Conservation (phyloP, 495 filamentous ascomycete species). For the Polyplosphaeria fusca region DNA sequence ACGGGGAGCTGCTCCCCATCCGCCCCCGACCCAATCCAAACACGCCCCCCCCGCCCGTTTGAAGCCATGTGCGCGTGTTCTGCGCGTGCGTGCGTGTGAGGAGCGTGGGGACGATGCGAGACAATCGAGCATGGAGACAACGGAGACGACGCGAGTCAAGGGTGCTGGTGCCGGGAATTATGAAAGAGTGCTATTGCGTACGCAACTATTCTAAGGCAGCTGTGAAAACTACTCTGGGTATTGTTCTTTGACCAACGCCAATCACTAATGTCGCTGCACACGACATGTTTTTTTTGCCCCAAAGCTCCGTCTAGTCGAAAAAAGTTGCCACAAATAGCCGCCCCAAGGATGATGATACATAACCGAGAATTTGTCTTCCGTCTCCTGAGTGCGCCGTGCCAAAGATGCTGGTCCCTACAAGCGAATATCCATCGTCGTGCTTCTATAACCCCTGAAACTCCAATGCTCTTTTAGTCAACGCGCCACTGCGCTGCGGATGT, state of each 20-base stretch:
- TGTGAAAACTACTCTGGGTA: conserved; percentile 17
- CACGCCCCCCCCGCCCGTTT: too few species aligned
- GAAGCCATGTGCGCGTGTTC: too few species aligned
- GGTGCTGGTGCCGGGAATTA: too few species aligned
- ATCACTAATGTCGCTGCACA: neutral
- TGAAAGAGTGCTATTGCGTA: conserved; percentile 22
- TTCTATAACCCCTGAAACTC: conserved; percentile 21
- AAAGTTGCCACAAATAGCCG: neutral
- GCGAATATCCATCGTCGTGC: neutral
- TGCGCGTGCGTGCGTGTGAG: too few species aligned
- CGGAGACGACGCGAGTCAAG: too few species aligned
- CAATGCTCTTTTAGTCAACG: conserved; percentile 8
- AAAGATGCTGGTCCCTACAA: conserved; percentile 10
- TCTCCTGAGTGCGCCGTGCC: conserved; percentile 10
- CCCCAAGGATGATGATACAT: conserved; percentile 16
- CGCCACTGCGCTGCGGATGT: too few species aligned
- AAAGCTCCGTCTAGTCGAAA: conserved; percentile 9
- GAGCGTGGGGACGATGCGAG: too few species aligned
- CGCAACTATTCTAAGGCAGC: conserved; percentile 9
- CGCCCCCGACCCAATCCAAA: neutral
- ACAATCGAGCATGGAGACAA: too few species aligned
- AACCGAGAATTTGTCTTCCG: neutral
- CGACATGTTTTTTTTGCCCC: conserved; percentile 3
- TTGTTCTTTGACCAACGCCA: conserved; percentile 25
- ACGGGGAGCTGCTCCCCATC: neutral